These are phyloP conservation scores for Beauveria scarabaeidicola DNA, from an alignment of 2,329 filamentous ascomycete genomes.

Conservation along the genomic window DNA sequence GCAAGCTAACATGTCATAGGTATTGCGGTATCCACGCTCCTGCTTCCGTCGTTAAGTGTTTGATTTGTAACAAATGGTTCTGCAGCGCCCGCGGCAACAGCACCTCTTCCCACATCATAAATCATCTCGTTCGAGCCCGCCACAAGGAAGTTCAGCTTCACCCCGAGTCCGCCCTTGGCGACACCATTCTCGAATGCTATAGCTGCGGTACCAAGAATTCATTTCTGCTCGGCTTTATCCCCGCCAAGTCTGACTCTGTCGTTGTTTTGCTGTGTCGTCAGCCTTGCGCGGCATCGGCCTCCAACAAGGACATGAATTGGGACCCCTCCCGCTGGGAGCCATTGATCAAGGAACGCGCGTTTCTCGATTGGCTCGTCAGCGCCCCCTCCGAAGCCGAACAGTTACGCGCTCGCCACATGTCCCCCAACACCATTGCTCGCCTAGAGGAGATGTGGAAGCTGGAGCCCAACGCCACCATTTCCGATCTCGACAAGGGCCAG, in stretches of 20 bases:
- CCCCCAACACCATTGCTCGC: conserved; percentile 89
- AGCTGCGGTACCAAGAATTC: conserved; percentile 99
- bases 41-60: conserved; percentile 89
- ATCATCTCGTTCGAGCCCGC: conserved; percentile 90
- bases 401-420: conserved; percentile 85
- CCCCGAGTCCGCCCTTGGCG: conserved; percentile 82
- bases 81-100: conserved; percentile 96
- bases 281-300: conserved; percentile 88
- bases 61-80: conserved; percentile 97
- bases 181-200: conserved; percentile 96
- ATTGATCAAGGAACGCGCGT: conserved; percentile 91
- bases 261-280: conserved; percentile 95
- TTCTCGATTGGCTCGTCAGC: conserved; percentile 86
- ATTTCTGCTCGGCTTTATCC: conserved; percentile 94
- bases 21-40: conserved; percentile 98
- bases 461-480: conserved; percentile 77
- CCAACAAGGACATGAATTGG: conserved; percentile 99
- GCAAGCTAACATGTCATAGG: conserved; percentile 35
- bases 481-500: conserved; percentile 82
- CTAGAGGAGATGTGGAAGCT: conserved; percentile 99
- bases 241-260: conserved; percentile 95
- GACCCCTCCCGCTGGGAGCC: conserved; percentile 97
- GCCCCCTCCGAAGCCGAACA: conserved; percentile 90
- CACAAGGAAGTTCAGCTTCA: conserved; percentile 99
- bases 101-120: conserved; percentile 95